phyloP scores from a whole-genome alignment of 108 stramenopile species.

The Cylindrotheca closterium region DNA sequence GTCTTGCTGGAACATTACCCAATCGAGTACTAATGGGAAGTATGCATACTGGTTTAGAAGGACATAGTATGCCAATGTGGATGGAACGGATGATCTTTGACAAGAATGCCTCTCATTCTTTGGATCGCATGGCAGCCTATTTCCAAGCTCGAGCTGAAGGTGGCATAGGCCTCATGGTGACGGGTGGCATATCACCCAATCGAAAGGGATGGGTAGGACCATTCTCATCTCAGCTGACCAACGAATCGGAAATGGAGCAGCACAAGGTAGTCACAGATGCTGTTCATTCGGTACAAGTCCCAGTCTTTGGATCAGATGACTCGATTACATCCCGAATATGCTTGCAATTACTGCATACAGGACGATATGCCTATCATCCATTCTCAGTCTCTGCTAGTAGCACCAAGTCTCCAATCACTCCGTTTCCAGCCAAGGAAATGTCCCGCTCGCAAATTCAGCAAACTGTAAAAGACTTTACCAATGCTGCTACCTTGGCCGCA shows the following conservation, averaged over 20 bases:
- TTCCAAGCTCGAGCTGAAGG: slow-evolving; percentile 91
- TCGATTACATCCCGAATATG: slow-evolving; percentile 62
- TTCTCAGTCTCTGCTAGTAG: slow-evolving; percentile 85
- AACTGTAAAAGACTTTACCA: slow-evolving; percentile 90
- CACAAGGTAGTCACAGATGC: slow-evolving; percentile 90
- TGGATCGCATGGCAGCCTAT: slow-evolving; percentile 91
- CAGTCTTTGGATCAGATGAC: slow-evolving; percentile 34
- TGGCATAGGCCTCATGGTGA: slow-evolving; percentile 95
- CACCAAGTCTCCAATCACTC: slow-evolving; percentile 90
- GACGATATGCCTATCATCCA: slow-evolving; percentile 96
- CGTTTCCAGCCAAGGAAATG: slow-evolving; percentile 80
- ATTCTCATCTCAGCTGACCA: slow-evolving; percentile 90
- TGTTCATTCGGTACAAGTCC: slow-evolving; percentile 81
- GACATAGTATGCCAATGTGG: slow-evolving; percentile 64
- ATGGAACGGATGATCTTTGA: slow-evolving; percentile 38
- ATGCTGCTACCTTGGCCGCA: slow-evolving; percentile 83
- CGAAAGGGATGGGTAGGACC: slow-evolving; percentile 89
- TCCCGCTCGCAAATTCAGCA: slow-evolving; percentile 59
- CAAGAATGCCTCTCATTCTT: slow-evolving; percentile 9
- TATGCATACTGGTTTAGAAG: slow-evolving; percentile 97
- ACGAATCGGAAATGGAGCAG: slow-evolving; percentile 67
- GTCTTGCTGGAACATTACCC: slow-evolving; percentile 65
- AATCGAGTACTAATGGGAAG: slow-evolving; percentile 95
- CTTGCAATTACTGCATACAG: slow-evolving; percentile 92
- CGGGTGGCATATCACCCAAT: slow-evolving; percentile 96